Conservation (phyloP, 176 grass and related monocot species). For the Oryza officinalis region DNA sequence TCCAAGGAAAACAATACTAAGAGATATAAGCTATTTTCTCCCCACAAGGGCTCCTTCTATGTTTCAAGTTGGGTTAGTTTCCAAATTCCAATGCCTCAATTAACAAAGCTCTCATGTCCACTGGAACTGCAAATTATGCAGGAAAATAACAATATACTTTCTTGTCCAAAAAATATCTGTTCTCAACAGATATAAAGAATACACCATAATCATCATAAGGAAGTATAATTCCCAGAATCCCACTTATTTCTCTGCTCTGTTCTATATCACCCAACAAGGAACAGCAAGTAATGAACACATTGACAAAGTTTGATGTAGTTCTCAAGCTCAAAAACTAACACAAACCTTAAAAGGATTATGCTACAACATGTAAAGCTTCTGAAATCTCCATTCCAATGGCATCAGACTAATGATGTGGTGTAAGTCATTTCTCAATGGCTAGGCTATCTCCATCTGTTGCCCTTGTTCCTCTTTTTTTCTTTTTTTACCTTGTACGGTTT, state of each 20-base stretch:
- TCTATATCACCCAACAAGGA: conserved; percentile 1
- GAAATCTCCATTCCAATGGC: not conserved
- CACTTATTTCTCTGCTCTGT: not conserved
- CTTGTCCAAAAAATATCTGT: not conserved
- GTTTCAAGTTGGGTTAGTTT: not conserved
- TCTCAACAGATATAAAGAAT: conserved; percentile 1
- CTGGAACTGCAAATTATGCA: not conserved
- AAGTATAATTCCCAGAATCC: conserved; percentile 11
- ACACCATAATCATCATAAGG: not conserved
- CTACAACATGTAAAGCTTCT: conserved; percentile 7
- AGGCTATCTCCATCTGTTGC: conserved; percentile 16
- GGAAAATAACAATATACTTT: not conserved
- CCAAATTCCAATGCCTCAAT: not conserved
- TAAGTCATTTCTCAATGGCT: not conserved
- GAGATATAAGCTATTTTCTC: not conserved
- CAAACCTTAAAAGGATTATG: conserved; percentile 4
- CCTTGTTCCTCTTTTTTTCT: conserved; percentile 5
- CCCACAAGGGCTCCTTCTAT: not conserved
- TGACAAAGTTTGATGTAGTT: conserved; percentile 14
- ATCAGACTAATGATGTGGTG: not conserved
- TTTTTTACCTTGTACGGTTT: not conserved
- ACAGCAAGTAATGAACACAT: conserved; percentile 1
- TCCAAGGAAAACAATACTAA: not conserved
- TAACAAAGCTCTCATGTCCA: not conserved
- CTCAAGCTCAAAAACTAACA: conserved; percentile 13